Conservation (phyloP, 305 asterid genomes). For the Solanum hybrid region DNA sequence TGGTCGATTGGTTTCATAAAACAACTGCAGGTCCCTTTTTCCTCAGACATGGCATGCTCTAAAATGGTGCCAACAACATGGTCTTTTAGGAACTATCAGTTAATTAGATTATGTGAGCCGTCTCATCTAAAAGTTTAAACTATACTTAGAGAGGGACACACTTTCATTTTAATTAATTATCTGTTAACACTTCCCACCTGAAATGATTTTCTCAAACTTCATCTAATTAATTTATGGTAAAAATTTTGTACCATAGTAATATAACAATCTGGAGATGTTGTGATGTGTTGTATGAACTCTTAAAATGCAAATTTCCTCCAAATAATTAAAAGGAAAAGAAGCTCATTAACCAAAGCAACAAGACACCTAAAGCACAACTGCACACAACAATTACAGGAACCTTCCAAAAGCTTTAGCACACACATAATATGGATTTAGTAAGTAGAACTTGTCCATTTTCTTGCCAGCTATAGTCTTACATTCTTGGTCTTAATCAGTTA, state of each 20-base stretch:
- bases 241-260: not conserved
- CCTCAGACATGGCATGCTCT: not conserved
- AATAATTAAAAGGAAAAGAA: not conserved
- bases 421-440: not conserved
- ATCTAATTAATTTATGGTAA: not conserved
- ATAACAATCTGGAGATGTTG: not conserved
- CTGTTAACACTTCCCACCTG: not conserved
- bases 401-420: not conserved
- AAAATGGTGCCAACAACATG: not conserved
- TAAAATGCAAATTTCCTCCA: not conserved
- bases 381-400: not conserved
- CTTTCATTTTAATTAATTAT: not conserved
- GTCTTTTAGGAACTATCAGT: not conserved
- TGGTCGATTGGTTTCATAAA: not conserved
- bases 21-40: not conserved
- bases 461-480: not conserved
- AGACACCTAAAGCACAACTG: not conserved
- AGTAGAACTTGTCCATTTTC: not conserved
- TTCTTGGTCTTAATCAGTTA: not conserved
- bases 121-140: not conserved
- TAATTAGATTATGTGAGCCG: not conserved
- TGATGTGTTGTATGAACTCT: not conserved
- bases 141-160: not conserved
- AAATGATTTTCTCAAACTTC: slow-evolving; percentile 4
- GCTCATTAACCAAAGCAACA: not conserved